A percentile compares a stretch with the other conserved stretches of the same genome.
Conservation (phyloP, 1,284 basidiomycete genomes). For the Thelephora terrestris region DNA sequence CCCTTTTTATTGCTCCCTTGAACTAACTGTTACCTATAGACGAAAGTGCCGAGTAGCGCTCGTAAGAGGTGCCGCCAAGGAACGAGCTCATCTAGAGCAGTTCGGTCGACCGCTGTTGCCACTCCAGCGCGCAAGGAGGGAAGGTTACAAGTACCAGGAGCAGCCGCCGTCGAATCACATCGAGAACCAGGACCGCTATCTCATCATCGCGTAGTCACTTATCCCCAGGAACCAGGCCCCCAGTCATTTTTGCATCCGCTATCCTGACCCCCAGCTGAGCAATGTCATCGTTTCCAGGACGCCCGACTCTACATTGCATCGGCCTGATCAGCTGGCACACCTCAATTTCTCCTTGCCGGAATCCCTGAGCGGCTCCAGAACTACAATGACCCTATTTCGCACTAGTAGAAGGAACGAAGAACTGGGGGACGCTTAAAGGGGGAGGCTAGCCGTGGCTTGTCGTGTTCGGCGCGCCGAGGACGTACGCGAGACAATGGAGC, state of each 20-base stretch:
- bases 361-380: slow-evolving; percentile 31
- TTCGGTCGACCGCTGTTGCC: slow-evolving; percentile 38
- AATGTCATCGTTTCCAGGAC: slow-evolving; percentile 26
- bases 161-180: slow-evolving; percentile 33
- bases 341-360: slow-evolving; percentile 30
- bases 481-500: slow-evolving; percentile 25
- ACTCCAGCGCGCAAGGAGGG: slow-evolving; percentile 31
- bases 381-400: slow-evolving; percentile 26
- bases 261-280: slow-evolving; percentile 27
- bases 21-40: slow-evolving; percentile 30
- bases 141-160: slow-evolving; percentile 31
- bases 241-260: slow-evolving; percentile 20
- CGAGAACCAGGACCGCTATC: slow-evolving; percentile 22
- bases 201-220: slow-evolving; percentile 27
- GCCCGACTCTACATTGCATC: slow-evolving; percentile 14
- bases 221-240: slow-evolving; percentile 23
- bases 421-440: slow-evolving; percentile 25
- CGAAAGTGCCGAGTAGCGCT: slow-evolving; percentile 30
- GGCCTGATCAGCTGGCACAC: slow-evolving; percentile 28
- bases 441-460: slow-evolving; percentile 28
- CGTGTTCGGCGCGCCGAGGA: slow-evolving; percentile 29
- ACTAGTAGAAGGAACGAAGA: slow-evolving; percentile 27
- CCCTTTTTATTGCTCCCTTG: slow-evolving; percentile 18
- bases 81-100: slow-evolving; percentile 33
- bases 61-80: slow-evolving; percentile 31